Base-by-base conservation (phyloP, 139 green algal species). In the Dunaliella primolecta region DNA sequence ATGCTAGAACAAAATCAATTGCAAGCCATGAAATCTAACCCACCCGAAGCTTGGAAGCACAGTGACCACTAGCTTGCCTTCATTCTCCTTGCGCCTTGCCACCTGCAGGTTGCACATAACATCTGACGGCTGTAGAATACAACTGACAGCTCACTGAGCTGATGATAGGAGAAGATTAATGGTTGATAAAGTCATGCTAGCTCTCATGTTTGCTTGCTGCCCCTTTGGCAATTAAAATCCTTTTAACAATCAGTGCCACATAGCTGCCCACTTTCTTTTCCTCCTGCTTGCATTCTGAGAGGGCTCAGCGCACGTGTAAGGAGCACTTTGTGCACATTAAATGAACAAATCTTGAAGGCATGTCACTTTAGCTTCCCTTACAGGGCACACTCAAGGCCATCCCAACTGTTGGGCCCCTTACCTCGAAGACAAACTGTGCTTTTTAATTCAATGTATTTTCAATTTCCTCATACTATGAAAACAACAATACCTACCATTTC, bases 1-100 rank as follows among this genome's bases (percentile, higher is more conserved):
- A n/a, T n/a, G n/a, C n/a, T n/a, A n/a, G n/a, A n/a, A n/a, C n/a
- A n/a, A n/a, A n/a, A n/a, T n/a, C n/a, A n/a, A n/a, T n/a, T n/a
- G n/a, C n/a, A n/a, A n/a, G n/a, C n/a, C n/a, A n/a, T n/a, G n/a
- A n/a, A n/a, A n/a, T 23, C 30, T 27, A 82, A 70, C 88, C 38
- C 83, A 87, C 88, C 88, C 91, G 72, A 97, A 97, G 74, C 88
- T 93, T 2, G 94, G 93, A 27, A 97, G 85, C 56, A 96, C 89
- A 32, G 92, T 88, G 30, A 84, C 91, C 24, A 97, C 89, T 71
- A 97, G 88, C 90, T 96, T 96, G 79, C 91, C 93, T 11, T 88
- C 87, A 72, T 93, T 95, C 87, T 96, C 94, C 0, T 92, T 91
- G 21, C 94, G 87, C 29, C 70, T 81, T 0, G 90, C 89, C 2